Base-by-base conservation (phyloP, 2,329 filamentous ascomycete genomes). In the Periconia digitata region DNA sequence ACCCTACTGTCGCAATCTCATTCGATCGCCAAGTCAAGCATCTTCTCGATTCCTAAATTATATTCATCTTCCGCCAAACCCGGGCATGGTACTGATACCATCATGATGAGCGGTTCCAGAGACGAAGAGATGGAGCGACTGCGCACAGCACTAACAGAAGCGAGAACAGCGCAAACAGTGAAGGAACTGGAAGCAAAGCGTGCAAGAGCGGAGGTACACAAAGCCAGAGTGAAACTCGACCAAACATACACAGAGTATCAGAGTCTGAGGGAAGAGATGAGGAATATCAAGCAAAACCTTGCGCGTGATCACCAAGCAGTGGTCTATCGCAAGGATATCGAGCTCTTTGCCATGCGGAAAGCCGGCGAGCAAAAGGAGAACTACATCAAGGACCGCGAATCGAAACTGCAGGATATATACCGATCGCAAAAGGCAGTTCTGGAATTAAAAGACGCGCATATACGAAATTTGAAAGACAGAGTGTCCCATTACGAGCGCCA, bases 311-410 rank as follows among this genome's bases (percentile, higher is more conserved):
- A 70, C 17, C 67, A 70, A 50, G 55, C 64, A 12, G 49, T 63
- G 36, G 48, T 69, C 43, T 70, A 70, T 40, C 59, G 67, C 17
- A 70, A 69, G 40, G 67, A 70, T 40, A 70, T 70, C 39, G 67
- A 70, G 42, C 51, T 70, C 15, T 70, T 70, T 52, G 67, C 67
- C 6, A 55, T 69, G 8, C 63, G 67, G 2, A 70, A 70, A 47
- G 61, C 57, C 16, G 68, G 63, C 47, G 66, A 69, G 36, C 66
- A 67, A 40, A 69, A 69, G 43, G 67, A 70, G 43, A 64, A 53
- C 46, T 51, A 55, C 38, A 62, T 69, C 43, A 60, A 59, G 22
- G 66, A 69, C 3, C 60, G 54, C 37, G 64, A 70, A 38, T 44
- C 47, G 10, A 62, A 62, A 20, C 41, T 65, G 1, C 59, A 63